phyloP scores from a whole-genome alignment of 306 rosid species.

The Corylus heterophylla region DNA sequence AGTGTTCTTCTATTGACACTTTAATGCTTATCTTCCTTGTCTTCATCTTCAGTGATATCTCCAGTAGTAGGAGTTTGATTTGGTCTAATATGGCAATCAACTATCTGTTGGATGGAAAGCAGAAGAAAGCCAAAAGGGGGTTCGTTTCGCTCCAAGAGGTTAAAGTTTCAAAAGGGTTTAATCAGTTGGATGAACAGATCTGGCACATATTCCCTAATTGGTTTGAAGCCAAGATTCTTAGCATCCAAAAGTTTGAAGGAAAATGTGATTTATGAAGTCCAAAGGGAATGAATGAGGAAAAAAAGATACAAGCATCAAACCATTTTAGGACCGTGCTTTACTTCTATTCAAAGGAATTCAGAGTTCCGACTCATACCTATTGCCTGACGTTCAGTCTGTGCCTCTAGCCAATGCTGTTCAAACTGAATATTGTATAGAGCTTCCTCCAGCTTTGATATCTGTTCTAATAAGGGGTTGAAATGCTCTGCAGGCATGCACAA shows the following conservation, averaged over 20 bases:
- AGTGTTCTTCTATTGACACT: too few relatives aligned
- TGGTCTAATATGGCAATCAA: not conserved
- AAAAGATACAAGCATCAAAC: not conserved
- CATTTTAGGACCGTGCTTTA: not conserved
- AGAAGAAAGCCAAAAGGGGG: not conserved
- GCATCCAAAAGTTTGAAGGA: not conserved
- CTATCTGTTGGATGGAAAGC: not conserved
- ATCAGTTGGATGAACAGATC: not conserved
- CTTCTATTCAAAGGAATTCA: not conserved
- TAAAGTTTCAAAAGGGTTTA: not conserved
- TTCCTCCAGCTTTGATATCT: constrained; percentile 65
- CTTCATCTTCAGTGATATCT: too few relatives aligned
- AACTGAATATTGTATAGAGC: constrained; percentile 77
- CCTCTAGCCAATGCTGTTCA: constrained; percentile 89
- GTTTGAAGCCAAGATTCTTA: not conserved
- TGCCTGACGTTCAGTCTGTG: constrained; percentile 77
- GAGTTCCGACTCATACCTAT: constrained; percentile 37
- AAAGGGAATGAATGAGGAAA: not conserved
- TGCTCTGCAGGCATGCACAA: constrained; percentile 51
- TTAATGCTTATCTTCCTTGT: too few relatives aligned
- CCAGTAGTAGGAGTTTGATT: too few relatives aligned
- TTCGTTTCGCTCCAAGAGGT: not conserved
- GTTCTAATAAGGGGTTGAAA: constrained; percentile 54
- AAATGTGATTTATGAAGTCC: not conserved
- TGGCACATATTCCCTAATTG: not conserved